phyloP scores from a whole-genome alignment of 2,329 filamentous ascomycete species.

The Botryotinia globosa region DNA sequence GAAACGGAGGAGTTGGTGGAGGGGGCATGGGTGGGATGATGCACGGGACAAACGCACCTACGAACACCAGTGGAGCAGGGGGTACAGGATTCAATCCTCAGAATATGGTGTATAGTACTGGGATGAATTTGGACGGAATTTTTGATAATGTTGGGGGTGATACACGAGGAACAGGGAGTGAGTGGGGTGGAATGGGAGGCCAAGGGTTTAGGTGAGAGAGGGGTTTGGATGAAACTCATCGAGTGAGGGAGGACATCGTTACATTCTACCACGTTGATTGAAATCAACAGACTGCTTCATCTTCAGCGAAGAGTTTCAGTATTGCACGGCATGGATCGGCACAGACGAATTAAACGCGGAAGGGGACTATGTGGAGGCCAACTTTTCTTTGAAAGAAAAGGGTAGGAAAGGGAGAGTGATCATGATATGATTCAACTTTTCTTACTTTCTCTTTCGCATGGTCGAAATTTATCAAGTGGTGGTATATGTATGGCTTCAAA shows the following conservation, averaged over 20 bases:
- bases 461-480: neutral
- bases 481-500: neutral
- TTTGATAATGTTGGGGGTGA: slow-evolving; percentile 1
- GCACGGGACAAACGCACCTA: neutral
- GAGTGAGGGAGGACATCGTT: neutral
- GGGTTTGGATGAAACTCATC: neutral
- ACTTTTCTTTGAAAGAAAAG: neutral
- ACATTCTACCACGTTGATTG: neutral
- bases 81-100: slow-evolving; percentile 1
- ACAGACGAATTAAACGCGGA: neutral
- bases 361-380: neutral
- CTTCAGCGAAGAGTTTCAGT: neutral
- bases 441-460: neutral
- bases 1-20: neutral
- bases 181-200: neutral
- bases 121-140: slow-evolving; percentile 8
- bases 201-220: neutral
- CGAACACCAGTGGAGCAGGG: neutral
- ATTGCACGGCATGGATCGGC: neutral
- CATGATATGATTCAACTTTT: neutral
- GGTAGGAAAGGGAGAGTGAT: neutral
- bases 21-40: neutral
- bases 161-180: neutral
- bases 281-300: neutral
- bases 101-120: slow-evolving; percentile 2